A percentile compares a stretch with the other conserved stretches of the same genome.
Conservation (phyloP, 2,329 filamentous ascomycete genomes). For the Drechslera avenae region DNA sequence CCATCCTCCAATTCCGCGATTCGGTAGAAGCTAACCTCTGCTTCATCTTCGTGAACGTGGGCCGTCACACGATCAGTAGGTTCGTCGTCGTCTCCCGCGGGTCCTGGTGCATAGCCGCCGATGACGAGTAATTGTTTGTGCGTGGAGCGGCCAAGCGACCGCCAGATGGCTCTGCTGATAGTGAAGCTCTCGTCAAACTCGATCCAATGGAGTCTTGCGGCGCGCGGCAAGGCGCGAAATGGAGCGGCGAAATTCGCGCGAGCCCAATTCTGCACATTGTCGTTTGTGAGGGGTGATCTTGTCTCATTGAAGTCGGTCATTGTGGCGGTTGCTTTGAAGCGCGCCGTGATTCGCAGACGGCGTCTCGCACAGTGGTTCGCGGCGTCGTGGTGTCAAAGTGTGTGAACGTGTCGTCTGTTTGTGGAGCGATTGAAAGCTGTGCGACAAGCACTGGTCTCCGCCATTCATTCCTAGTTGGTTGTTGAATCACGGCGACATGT, state of each 20-base stretch:
- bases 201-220: slow-evolving; percentile 29
- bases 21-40: slow-evolving; percentile 37
- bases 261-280: slow-evolving; percentile 32
- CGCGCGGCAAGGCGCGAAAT: slow-evolving; percentile 26
- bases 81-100: slow-evolving; percentile 28
- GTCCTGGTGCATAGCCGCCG: slow-evolving; percentile 36
- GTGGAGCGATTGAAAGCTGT: slow-evolving; percentile 5
- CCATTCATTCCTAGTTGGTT: slow-evolving; percentile 12
- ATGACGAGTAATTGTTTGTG: slow-evolving; percentile 38
- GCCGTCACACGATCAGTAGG: slow-evolving; percentile 31
- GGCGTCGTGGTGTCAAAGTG: slow-evolving; percentile 1
- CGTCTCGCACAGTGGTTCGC: slow-evolving; percentile 4
- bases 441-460: slow-evolving; percentile 10
- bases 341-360: slow-evolving; percentile 8
- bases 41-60: slow-evolving; percentile 35
- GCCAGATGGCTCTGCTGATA: slow-evolving; percentile 32
- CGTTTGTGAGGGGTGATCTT: slow-evolving; percentile 31
- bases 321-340: slow-evolving; percentile 11
- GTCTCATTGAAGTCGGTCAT: slow-evolving; percentile 37
- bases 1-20: slow-evolving; percentile 23
- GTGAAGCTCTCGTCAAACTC: slow-evolving; percentile 33
- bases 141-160: slow-evolving; percentile 31
- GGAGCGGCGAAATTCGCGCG: slow-evolving; percentile 26
- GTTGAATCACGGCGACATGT: slow-evolving; percentile 12
- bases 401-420: not conserved